These are phyloP conservation scores for Chaetoceros tenuissimus DNA, from an alignment of 108 stramenopile species.

Conservation along the genomic window DNA sequence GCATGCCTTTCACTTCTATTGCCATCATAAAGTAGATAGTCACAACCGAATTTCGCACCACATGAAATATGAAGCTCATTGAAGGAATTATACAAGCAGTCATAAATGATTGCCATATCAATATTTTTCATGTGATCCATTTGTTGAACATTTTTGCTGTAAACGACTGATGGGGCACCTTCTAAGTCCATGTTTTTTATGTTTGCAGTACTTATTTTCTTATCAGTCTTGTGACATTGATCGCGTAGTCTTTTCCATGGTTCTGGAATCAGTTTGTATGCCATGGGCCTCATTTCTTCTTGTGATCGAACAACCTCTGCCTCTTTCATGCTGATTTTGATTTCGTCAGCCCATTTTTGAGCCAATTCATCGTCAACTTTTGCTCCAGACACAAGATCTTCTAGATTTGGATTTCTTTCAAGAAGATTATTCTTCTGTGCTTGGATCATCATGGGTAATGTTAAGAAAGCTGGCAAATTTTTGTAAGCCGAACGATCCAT, in stretches of 20 bases:
- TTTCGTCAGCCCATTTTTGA: conserved; percentile 38
- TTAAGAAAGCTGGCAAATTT: background rate
- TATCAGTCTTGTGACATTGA: background rate
- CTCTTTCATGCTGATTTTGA: conserved; percentile 35
- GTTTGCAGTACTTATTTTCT: background rate
- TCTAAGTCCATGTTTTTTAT: background rate
- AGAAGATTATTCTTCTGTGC: background rate
- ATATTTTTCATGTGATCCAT: conserved; percentile 8
- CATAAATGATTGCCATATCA: conserved; percentile 25
- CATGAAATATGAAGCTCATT: conserved; percentile 54
- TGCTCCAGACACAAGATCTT: too few species aligned
- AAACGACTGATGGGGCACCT: background rate
- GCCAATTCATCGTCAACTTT: conserved; percentile 41
- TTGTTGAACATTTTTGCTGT: background rate
- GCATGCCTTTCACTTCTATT: conserved; percentile 69
- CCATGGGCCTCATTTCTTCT: conserved; percentile 69
- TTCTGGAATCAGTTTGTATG: conserved; percentile 63
- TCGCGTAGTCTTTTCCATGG: conserved; percentile 61
- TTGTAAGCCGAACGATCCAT: background rate
- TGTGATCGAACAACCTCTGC: conserved; percentile 40
- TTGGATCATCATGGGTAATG: background rate
- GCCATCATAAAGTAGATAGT: conserved; percentile 79
- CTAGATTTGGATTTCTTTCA: background rate
- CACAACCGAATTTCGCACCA: conserved; percentile 81
- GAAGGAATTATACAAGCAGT: conserved; percentile 34